phyloP scores from a whole-genome alignment of 208 protist genomes.

The Acanthamoeba castellanii region DNA sequence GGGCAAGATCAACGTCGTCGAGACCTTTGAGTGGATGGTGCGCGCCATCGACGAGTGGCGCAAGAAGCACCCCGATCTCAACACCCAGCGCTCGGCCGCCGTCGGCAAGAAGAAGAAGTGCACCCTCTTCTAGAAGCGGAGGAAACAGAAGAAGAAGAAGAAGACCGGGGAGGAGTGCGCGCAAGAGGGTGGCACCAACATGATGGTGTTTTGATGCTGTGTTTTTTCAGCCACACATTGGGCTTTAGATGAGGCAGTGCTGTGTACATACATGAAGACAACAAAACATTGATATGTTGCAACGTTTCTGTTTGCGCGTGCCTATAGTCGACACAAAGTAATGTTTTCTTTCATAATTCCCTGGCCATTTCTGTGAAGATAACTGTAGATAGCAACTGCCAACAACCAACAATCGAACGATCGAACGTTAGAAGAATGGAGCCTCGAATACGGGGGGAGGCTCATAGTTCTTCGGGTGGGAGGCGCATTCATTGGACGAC shows the following conservation, averaged over 20 bases:
- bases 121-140: slow-evolving; percentile 35
- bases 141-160: background rate
- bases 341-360: too few species aligned
- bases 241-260: background rate
- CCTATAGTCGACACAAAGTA: too few species aligned
- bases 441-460: slow-evolving; percentile 12
- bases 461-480: background rate
- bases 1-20: slow-evolving; percentile 88
- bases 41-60: slow-evolving; percentile 84
- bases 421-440: background rate
- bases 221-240: background rate
- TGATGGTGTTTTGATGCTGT: background rate
- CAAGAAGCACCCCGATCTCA: slow-evolving; percentile 53
- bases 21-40: slow-evolving; percentile 89
- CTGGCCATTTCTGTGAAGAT: too few species aligned
- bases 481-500: background rate
- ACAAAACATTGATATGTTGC: too few species aligned
- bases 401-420: too few species aligned
- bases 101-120: slow-evolving; percentile 72
- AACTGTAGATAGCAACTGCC: too few species aligned
- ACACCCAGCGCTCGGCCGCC: background rate
- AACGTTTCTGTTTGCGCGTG: too few species aligned
- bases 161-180: background rate
- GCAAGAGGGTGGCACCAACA: background rate
- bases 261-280: background rate